Evolutionary conservation across 768 basidiomycete genomes (phyloP), one percentile per base, ranked within the genome.

Genomic region (Clathrus columnatus): DNA sequence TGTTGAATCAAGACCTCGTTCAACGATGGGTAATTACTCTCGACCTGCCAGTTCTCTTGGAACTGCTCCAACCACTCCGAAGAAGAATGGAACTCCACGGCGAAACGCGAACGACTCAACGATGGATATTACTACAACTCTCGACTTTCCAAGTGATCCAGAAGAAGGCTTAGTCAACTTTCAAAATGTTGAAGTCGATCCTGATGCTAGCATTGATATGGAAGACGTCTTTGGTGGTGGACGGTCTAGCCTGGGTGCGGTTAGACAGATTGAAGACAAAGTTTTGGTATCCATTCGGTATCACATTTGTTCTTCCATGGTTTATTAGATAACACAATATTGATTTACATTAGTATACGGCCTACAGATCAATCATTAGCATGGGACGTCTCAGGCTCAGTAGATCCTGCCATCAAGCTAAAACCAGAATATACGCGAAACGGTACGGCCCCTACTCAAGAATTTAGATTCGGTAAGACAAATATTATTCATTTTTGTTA

Each of bases 231-330:
- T 82, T 8, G 84, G 68, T 0, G 85, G 85, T 51, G 61, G 20
- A 81, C 83, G 53, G 72, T 73, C 17, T 72, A 75, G 72, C 63
- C 82, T 16, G 59, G 70, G 53, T 69, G 11, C 16, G 16, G 46
- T 18, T 20, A 28, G 10, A 11, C 23, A 48, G 5, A 81, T 78
- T 50, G 80, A 87, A 52, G 88, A 91, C 67, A 91, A 91, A 66
- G 90, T 91, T 45, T 82, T 91, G 67, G 89, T 91, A 20, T 90
- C 89, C 23, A 76, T 92, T 61, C 77, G 87, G 87, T 87, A 59
- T 49, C 66, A 60, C 45, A 42, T 20, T 57, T n/a, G n/a, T n/a
- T n/a, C n/a, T 49, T 23, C 27, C 5, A 45, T 36, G 17, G 1
- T 18, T 21, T 30, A 42, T 24, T 51, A 45, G n/a, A 5, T 6